Conservation (phyloP, 1,284 basidiomycete species). For the Pyrrhoderma lamaoense region DNA sequence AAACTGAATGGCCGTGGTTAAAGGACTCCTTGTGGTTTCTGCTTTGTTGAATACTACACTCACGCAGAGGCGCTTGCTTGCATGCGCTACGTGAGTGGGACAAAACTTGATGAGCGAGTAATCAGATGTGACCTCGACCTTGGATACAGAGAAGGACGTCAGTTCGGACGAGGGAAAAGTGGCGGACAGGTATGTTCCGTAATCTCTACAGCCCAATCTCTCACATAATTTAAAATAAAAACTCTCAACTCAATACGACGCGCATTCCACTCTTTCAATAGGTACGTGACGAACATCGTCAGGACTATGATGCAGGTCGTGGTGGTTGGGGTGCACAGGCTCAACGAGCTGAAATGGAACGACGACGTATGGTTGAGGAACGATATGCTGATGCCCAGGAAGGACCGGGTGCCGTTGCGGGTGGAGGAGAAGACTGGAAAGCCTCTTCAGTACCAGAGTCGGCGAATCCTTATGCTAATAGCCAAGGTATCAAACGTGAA, state of each 20-base stretch:
- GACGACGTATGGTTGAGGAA: conserved; percentile 66
- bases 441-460: conserved; percentile 33
- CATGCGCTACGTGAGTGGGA: conserved; percentile 91
- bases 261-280: conserved; percentile 18
- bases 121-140: conserved; percentile 97
- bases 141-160: conserved; percentile 95
- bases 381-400: conserved; percentile 83
- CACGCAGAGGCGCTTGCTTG: conserved; percentile 91
- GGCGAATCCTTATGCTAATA: conserved; percentile 20
- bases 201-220: background rate
- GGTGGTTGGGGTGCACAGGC: conserved; percentile 96
- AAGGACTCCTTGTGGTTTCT: conserved; percentile 98
- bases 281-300: conserved; percentile 90
- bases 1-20: conserved; percentile 10
- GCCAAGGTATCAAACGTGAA: conserved; percentile 46
- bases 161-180: conserved; percentile 95
- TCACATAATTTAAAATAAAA: background rate
- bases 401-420: conserved; percentile 72
- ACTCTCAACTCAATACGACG: no score
- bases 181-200: conserved; percentile 74
- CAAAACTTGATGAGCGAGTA: conserved; percentile 98
- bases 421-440: conserved; percentile 82
- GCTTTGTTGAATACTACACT: conserved; percentile 98
- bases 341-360: conserved; percentile 69
- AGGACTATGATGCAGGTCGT: conserved; percentile 94